Evolutionary conservation across 2,329 filamentous ascomycete genomes (phyloP).

Genomic region (Fusarium austroafricanum): DNA sequence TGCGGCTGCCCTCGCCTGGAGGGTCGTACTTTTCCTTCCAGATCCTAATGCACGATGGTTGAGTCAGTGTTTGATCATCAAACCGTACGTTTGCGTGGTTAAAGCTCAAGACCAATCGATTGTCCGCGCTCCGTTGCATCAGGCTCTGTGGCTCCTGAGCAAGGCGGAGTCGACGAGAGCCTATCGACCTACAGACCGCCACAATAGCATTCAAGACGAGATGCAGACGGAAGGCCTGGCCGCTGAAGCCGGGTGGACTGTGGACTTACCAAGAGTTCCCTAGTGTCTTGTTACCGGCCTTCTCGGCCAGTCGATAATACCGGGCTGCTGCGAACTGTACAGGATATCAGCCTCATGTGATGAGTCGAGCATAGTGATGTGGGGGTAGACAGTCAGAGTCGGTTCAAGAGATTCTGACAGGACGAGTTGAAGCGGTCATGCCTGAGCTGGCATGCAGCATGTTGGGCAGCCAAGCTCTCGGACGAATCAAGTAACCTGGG

Average conservation of each 20-base stretch:
- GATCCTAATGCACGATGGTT: slow-evolving; percentile 71
- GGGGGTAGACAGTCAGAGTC: slow-evolving; percentile 8
- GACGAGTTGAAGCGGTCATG: slow-evolving; percentile 13
- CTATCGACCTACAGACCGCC: slow-evolving; percentile 34
- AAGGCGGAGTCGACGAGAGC: slow-evolving; percentile 20
- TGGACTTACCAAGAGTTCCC: slow-evolving; percentile 91
- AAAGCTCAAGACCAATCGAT: slow-evolving; percentile 14
- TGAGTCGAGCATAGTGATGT: slow-evolving; percentile 19
- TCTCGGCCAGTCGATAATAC: slow-evolving; percentile 92
- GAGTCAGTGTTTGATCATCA: slow-evolving; percentile 31
- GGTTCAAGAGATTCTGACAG: slow-evolving; percentile 1
- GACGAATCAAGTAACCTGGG: slow-evolving; percentile 29
- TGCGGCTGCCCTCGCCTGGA: slow-evolving; percentile 57
- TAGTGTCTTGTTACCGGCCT: slow-evolving; percentile 87
- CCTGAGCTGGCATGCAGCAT: slow-evolving; percentile 17
- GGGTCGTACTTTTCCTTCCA: slow-evolving; percentile 96
- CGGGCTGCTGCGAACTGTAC: slow-evolving; percentile 80
- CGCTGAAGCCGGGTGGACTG: slow-evolving; percentile 53
- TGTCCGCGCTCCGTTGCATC: slow-evolving; percentile 18
- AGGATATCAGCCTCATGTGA: slow-evolving; percentile 63
- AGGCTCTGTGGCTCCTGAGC: slow-evolving; percentile 15
- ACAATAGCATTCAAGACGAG: slow-evolving; percentile 20
- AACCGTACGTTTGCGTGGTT: slow-evolving; percentile 16
- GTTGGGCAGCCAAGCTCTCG: slow-evolving; percentile 28
- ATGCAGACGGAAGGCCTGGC: slow-evolving; percentile 25